Conservation (phyloP, 2,329 filamentous ascomycete genomes). For the Botrytis cinerea region DNA sequence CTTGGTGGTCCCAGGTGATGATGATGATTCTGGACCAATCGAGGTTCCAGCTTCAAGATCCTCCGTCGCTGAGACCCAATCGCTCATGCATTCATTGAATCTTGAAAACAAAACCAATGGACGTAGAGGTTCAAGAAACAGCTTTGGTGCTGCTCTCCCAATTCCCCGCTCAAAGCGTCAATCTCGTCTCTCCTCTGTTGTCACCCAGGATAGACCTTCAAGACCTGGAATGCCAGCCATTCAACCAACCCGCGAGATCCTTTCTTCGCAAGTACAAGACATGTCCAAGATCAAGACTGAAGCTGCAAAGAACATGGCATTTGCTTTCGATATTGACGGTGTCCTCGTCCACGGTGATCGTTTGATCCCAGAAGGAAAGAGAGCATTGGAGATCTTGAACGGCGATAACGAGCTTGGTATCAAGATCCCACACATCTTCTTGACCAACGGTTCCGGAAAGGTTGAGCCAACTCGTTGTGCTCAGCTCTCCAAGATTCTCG, state of each 20-base stretch:
- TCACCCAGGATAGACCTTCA: conserved; percentile 49
- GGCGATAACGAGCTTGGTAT: conserved; percentile 68
- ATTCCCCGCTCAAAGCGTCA: conserved; percentile 71
- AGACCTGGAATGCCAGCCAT: conserved; percentile 60
- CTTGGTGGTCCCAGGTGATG: conserved; percentile 19
- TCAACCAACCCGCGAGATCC: conserved; percentile 64
- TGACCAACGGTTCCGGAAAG: conserved; percentile 76
- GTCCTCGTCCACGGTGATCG: conserved; percentile 73
- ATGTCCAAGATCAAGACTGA: conserved; percentile 64
- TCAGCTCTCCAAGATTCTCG: conserved; percentile 67
- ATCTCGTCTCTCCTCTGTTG: conserved; percentile 66
- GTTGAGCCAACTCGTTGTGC: conserved; percentile 64
- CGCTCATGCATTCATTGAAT: conserved; percentile 74
- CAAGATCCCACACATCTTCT: conserved; percentile 67
- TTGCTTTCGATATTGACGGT: conserved; percentile 77
- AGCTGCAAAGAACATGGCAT: conserved; percentile 59
- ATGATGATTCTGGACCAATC: conserved; percentile 47
- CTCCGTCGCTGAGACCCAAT: conserved; percentile 65
- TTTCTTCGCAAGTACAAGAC: conserved; percentile 70
- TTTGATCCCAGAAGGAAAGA: conserved; percentile 66
- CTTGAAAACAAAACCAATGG: conserved; percentile 58
- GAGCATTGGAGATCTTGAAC: conserved; percentile 69
- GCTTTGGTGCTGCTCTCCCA: conserved; percentile 70
- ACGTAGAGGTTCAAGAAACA: conserved; percentile 70
- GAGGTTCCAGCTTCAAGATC: conserved; percentile 71